These are phyloP conservation scores for Yarrowia galli DNA, from an alignment of 1,139 yeast species.

Conservation along the genomic window DNA sequence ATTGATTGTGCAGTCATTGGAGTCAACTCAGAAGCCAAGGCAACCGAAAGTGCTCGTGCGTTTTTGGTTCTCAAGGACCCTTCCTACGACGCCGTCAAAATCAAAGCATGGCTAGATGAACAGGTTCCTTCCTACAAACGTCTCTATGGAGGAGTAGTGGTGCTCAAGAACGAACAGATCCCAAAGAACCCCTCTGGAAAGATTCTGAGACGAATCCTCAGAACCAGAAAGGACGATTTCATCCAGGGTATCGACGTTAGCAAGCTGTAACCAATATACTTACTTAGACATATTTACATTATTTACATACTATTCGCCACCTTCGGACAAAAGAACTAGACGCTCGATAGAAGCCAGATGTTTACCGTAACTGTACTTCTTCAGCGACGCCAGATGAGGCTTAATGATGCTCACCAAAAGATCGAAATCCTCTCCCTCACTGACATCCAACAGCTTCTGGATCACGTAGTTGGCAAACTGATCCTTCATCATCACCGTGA, in stretches of 20 bases:
- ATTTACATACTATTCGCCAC: conserved; percentile 38
- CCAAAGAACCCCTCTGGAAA: conserved; percentile 53
- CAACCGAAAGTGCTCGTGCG: conserved; percentile 53
- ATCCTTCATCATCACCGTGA: conserved; percentile 86
- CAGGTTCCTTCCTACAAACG: conserved; percentile 51
- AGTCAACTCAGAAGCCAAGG: conserved; percentile 47
- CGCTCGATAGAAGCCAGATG: conserved; percentile 89
- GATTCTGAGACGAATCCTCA: conserved; percentile 48
- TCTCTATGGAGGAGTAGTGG: conserved; percentile 52
- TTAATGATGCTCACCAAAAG: conserved; percentile 52
- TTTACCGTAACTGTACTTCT: conserved; percentile 65
- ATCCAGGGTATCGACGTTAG: conserved; percentile 42
- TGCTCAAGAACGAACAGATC: conserved; percentile 45
- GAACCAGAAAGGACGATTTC: conserved; percentile 43
- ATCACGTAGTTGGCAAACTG: conserved; percentile 97
- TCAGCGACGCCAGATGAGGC: conserved; percentile 54
- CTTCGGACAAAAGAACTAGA: conserved; percentile 49
- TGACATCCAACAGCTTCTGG: conserved; percentile 88
- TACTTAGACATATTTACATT: conserved; percentile 28
- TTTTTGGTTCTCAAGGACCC: conserved; percentile 47
- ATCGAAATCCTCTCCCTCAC: conserved; percentile 65
- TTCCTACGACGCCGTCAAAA: conserved; percentile 40
- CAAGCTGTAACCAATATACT: conserved; percentile 40
- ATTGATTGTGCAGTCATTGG: conserved; percentile 53
- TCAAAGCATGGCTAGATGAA: conserved; percentile 47